Evolutionary conservation across 169 alveolate species (phyloP).

Genomic region (Hepatocystis sp.): DNA sequence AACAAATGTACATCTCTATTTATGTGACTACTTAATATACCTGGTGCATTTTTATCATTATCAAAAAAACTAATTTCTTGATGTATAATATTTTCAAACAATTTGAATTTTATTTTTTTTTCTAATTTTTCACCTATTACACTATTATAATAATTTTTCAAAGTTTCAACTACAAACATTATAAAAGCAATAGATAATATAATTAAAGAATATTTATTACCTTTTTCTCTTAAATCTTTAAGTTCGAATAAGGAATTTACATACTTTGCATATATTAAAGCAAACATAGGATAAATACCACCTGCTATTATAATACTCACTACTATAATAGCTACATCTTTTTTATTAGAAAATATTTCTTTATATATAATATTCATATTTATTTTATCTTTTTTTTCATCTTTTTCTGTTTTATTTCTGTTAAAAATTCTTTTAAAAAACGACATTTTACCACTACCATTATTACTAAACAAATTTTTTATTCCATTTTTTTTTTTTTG

Average conservation of each 20-base stretch:
- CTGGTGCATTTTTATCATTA: conserved; percentile 54
- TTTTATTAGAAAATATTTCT: conserved; percentile 59
- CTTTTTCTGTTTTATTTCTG: conserved; percentile 5
- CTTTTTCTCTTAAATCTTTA: conserved; percentile 16
- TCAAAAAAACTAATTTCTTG: conserved; percentile 77
- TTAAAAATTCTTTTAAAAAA: conserved; percentile 37
- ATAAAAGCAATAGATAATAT: conserved; percentile 38
- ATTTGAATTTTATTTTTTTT: conserved; percentile 17
- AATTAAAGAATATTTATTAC: conserved; percentile 37
- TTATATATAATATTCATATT: conserved; percentile 33
- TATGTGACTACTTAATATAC: conserved; percentile 17
- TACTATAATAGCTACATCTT: conserved; percentile 19
- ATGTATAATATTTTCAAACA: conserved; percentile 63
- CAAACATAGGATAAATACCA: conserved; percentile 72
- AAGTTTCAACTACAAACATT: conserved; percentile 66
- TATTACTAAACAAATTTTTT: not conserved
- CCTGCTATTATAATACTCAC: conserved; percentile 62
- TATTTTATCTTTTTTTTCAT: conserved; percentile 13
- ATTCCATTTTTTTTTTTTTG: not conserved
- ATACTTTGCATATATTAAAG: conserved; percentile 43
- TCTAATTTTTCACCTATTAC: conserved; percentile 72
- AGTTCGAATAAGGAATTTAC: conserved; percentile 46
- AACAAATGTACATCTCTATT: conserved; percentile 75
- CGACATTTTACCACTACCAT: not conserved
- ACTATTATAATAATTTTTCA: conserved; percentile 52